Evolutionary conservation across 768 basidiomycete species (phyloP), one percentile per base, ranked within the genome.

Genomic region (Suillus decipiens): DNA sequence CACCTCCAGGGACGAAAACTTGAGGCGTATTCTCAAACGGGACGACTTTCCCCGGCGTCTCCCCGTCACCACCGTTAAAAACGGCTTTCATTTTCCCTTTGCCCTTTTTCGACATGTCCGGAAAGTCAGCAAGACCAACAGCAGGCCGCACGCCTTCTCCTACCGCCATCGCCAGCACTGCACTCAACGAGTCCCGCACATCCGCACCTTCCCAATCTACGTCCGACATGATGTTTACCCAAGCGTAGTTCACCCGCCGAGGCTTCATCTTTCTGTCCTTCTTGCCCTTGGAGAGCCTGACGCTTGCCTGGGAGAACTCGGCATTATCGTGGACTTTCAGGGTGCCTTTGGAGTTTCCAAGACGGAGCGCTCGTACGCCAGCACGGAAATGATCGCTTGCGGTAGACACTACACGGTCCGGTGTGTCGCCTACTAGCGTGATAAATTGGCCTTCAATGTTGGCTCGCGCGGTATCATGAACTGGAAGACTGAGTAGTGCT

Each of bases 191-290:
- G 59, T 86, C 82, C 17, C 86, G 79, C 60, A 93, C 82, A 72
- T 92, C 89, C 62, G 86, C 82, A 33, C 93, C 93, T 69, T 93
- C 90, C 82, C 87, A 89, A 73, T 94, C 93, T 36, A 93, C 85
- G 71, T 93, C 93, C 64, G 90, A 89, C 41, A 86, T 85, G 43
- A 87, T 78, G 70, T 85, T 88, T n/a, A 94, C 85, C 92, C 92
- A 95, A 22, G 88, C 86, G 73, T 94, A 94, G 54, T 86, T 87
- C 34, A 92, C 86, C 62, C 74, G 70, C n/a, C 79, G 77, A 47
- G 73, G 70, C 71, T 76, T 68, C 59, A 65, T 45, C 48, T 66
- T 80, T 33, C 79, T 57, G 78, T 39, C 71, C 73, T 22, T 75
- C 67, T 51, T 75, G 71, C 65, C 72, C 22, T 66, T 56, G 48